Base-by-base conservation (phyloP, 169 alveolate genomes). In the Cryptosporidium sp. region DNA sequence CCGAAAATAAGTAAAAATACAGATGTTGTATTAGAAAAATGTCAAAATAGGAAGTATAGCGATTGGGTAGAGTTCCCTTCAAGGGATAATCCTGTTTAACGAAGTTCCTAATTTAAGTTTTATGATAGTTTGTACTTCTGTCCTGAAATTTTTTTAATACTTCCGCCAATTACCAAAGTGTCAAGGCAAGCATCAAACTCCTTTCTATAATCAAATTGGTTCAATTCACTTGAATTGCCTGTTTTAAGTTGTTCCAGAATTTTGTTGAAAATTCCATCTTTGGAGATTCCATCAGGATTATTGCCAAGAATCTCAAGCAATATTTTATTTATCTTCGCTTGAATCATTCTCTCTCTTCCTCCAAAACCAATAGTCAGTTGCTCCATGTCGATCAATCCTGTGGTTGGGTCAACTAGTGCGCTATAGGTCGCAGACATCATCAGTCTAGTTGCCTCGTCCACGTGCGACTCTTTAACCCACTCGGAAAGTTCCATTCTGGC, bases 381-480 rank as follows among this genome's bases (percentile, higher is more conserved):
- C 89, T 97, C 99, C 96, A 97, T 97, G 92, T 98, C 99, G 37
- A 97, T 97, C 68, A 95, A 93, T 14, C 99, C 99, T 55, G 99
- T 97, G 18, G 95, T 92, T 1, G 99, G 99, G 85, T 99, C 99
- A 41, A 98, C 97, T n/a, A 99, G 98, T 26, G 99, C 98, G 87
- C 97, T 98, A 93, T 97, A 97, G 35, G 99, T 98, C 31, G 99
- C 99, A 33, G 97, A 98, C 93, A 97, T 97, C 96, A 98, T 97
- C 58, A 99, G 94, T 59, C 99, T 92, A 14, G 97, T 97, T 0
- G 99, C 99, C 94, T 98, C 99, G 35, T 95, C 96, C 2, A 98
- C 99, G 92, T 98, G 99, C 18, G 92, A 93, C 69, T 91, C 93
- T 69, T 93, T 92, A 26, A 98, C 99, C 80, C 85, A 92, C 43